phyloP scores from a whole-genome alignment of 768 basidiomycete genomes.

The Tylopilus intermedius region DNA sequence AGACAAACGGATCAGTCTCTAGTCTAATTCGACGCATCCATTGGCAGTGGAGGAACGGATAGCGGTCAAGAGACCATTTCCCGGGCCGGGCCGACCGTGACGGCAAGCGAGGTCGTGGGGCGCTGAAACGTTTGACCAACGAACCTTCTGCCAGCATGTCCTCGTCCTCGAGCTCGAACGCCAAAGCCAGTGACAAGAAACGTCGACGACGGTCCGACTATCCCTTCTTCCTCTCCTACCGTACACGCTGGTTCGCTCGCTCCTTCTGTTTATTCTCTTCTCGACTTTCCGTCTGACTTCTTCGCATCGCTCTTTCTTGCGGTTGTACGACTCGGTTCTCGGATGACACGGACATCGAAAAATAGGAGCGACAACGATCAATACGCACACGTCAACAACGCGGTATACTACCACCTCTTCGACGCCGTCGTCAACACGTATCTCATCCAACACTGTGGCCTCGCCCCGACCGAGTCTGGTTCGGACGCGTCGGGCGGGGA shows the following conservation, averaged over 20 bases:
- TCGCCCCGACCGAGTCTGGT: conserved; percentile 44
- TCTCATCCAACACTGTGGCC: conserved; percentile 59
- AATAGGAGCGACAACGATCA: conserved; percentile 86
- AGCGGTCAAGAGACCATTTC: too few relatives aligned
- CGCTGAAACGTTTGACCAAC: too few relatives aligned
- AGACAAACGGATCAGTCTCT: too few relatives aligned
- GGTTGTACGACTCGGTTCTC: background rate
- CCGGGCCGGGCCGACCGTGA: too few relatives aligned
- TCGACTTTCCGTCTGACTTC: conserved; percentile 8
- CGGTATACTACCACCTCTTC: conserved; percentile 76
- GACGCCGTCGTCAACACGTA: conserved; percentile 81
- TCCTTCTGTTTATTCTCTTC: background rate
- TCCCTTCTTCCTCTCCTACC: conserved; percentile 53
- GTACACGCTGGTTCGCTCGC: conserved; percentile 58
- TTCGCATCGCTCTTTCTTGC: background rate
- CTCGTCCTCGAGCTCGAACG: too few relatives aligned
- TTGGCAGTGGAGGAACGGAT: too few relatives aligned
- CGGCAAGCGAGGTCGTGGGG: too few relatives aligned
- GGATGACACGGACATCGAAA: background rate
- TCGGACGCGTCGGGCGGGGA: conserved; percentile 9
- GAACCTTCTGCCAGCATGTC: background rate
- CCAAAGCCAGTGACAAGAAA: conserved; percentile 27
- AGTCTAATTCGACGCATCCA: too few relatives aligned
- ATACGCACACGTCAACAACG: conserved; percentile 78
- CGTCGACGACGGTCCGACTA: conserved; percentile 49